Base-by-base conservation (phyloP, 306 rosid species). In the Cucurbita ficifolia region DNA sequence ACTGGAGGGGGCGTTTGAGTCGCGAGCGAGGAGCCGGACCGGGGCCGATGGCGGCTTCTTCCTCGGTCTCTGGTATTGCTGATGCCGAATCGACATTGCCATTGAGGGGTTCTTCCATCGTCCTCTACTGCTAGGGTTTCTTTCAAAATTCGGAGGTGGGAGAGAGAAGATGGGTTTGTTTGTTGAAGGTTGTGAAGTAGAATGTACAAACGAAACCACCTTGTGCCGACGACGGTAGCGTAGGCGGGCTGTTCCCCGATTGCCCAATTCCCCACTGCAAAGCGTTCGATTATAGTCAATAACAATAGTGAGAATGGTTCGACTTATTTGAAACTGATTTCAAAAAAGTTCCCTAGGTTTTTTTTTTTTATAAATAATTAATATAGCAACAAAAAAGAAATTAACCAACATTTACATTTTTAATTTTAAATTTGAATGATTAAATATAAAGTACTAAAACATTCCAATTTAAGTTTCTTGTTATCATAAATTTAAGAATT, bases 1-100 rank as follows among this genome's bases (percentile, higher is more conserved):
- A 94, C 88, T 94, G 96, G 70, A 94, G 97, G 24, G 99, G 97
- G 2, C 99, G 92, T 77, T 94, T 94, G 64, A 76, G 88, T 7
- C 97, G 97, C 61, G 86, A 61, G 2, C 87, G 87, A 50, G 91
- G 95, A 38, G 96, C 92, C 10, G 97, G 95, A 11, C 92, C 97
- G 2, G 98, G 98, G 17, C 98, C 99, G 22, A 86, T 77, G 4
- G 75, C 3, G 35, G 75, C 65, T 49, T 86, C 95, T 0, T 86
- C 95, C 54, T 85, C 95, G 54, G 10, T 77, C 76, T 59, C 85
- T 53, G 73, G 62, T 18, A 49, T 16, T n/a, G 76, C 74, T 4
- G 82, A 53, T 36, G 72, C 74, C 45, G 67, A 69, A 74, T 22
- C 43, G n/a, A 54, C 74, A 19, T 72, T 68, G 13, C 80, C 76